A percentile compares a stretch with the other conserved stretches of the same genome.
Conservation (phyloP, 2,329 filamentous ascomycete genomes). For the Cylindrodendrum hubeiense region DNA sequence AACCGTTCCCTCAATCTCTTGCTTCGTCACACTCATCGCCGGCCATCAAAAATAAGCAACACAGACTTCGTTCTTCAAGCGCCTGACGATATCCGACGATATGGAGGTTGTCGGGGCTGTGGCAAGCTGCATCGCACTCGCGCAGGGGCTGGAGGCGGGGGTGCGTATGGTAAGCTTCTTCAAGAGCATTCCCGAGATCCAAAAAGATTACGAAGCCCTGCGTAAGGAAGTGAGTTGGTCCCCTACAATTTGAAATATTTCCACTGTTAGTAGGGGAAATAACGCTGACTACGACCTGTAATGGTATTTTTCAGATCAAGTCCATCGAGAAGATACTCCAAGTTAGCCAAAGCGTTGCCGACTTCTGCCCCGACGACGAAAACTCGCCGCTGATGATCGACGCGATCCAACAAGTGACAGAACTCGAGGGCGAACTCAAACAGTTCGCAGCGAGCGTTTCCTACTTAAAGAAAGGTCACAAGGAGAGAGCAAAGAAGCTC, state of each 20-base stretch:
- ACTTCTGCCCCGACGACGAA: not conserved
- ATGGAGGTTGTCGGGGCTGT: slow-evolving; percentile 9
- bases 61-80: not conserved
- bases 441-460: not conserved
- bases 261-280: too few species aligned
- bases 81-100: not conserved
- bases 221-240: not conserved
- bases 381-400: not conserved
- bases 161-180: not conserved
- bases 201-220: slow-evolving; percentile 1
- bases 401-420: not conserved
- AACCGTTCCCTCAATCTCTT: not conserved
- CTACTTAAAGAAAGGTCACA: not conserved
- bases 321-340: not conserved
- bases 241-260: not conserved
- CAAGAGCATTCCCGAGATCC: not conserved
- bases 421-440: not conserved
- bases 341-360: not conserved
- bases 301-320: not conserved
- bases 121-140: not conserved
- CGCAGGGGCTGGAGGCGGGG: not conserved
- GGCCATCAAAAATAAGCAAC: not conserved
- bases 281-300: not conserved
- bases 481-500: not conserved
- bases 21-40: not conserved